A percentile compares a stretch with the other conserved stretches of the same genome.
Conservation (phyloP, 2,329 filamentous ascomycete genomes). For the Colletotrichum orchidophilum region DNA sequence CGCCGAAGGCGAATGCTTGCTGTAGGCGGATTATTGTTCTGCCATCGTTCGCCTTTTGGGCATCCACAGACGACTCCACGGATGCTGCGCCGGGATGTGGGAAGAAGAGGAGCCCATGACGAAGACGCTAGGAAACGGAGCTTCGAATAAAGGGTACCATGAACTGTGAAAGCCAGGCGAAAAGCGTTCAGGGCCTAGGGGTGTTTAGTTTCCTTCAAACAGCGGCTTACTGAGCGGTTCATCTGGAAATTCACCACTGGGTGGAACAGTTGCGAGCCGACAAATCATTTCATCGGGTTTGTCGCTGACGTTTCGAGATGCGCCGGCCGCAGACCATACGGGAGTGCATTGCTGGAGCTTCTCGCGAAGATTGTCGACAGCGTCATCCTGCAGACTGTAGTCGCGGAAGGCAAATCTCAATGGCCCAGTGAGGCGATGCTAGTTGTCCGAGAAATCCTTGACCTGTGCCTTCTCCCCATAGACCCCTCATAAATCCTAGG, state of each 20-base stretch:
- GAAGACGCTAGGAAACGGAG: neutral
- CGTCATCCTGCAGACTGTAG: conserved; percentile 10
- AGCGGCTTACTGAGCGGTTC: conserved; percentile 3
- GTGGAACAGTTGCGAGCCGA: neutral
- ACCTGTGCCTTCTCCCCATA: neutral
- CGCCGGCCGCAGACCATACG: neutral
- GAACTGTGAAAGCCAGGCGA: neutral
- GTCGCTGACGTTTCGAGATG: neutral
- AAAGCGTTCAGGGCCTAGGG: neutral
- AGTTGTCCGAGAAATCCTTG: neutral
- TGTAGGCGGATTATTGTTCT: neutral
- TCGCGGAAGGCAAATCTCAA: neutral
- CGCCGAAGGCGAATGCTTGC: neutral
- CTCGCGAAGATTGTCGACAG: neutral
- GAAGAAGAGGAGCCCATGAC: conserved; percentile 12
- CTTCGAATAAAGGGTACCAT: neutral
- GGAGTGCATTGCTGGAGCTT: neutral
- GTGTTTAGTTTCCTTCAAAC: neutral
- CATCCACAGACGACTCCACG: neutral
- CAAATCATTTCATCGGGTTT: neutral
- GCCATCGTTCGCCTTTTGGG: neutral
- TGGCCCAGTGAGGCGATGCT: conserved; percentile 20
- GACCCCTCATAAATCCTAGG: conserved; percentile 3
- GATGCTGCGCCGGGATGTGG: conserved; percentile 2
- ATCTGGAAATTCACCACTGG: conserved; percentile 15